Evolutionary conservation across 176 grass and related monocot genomes (phyloP).

Genomic region (Hsuehochloa calcarea): DNA sequence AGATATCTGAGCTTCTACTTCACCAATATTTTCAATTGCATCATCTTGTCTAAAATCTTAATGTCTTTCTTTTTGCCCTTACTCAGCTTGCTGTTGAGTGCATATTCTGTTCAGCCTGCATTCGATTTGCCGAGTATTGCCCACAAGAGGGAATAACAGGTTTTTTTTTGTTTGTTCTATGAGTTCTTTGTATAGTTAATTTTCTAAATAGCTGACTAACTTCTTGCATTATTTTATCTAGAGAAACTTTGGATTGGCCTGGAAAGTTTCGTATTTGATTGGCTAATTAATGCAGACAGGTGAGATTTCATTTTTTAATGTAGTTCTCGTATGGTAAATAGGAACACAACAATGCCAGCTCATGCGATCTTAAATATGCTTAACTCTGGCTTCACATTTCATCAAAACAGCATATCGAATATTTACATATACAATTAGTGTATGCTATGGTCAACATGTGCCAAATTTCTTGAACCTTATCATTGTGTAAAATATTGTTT

Average conservation of each 20-base stretch:
- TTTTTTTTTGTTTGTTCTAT: conserved; percentile 37
- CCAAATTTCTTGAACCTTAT: not conserved
- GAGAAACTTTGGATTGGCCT: conserved; percentile 94
- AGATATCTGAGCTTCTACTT: not conserved
- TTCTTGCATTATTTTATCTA: conserved; percentile 45
- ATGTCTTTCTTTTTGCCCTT: conserved; percentile 24
- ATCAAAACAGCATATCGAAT: not conserved
- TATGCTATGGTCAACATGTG: not conserved
- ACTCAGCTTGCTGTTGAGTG: conserved; percentile 95
- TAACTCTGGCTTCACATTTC: not conserved
- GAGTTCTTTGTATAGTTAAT: conserved; percentile 8
- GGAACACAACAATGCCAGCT: not conserved
- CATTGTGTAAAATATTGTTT: conserved; percentile 4
- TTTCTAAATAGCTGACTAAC: conserved; percentile 25
- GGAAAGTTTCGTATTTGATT: conserved; percentile 95
- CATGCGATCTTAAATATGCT: not conserved
- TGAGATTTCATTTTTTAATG: conserved; percentile 34
- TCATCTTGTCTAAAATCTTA: conserved; percentile 15
- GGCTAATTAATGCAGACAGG: conserved; percentile 99
- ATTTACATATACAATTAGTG: not conserved
- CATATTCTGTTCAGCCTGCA: conserved; percentile 97
- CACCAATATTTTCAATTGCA: conserved; percentile 4
- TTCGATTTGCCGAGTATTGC: conserved; percentile 85
- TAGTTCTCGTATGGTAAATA: conserved; percentile 13
- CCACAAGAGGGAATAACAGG: conserved; percentile 97